These are phyloP conservation scores for Penicillium bovifimosum DNA, from an alignment of 495 filamentous ascomycete genomes.

Conservation along the genomic window DNA sequence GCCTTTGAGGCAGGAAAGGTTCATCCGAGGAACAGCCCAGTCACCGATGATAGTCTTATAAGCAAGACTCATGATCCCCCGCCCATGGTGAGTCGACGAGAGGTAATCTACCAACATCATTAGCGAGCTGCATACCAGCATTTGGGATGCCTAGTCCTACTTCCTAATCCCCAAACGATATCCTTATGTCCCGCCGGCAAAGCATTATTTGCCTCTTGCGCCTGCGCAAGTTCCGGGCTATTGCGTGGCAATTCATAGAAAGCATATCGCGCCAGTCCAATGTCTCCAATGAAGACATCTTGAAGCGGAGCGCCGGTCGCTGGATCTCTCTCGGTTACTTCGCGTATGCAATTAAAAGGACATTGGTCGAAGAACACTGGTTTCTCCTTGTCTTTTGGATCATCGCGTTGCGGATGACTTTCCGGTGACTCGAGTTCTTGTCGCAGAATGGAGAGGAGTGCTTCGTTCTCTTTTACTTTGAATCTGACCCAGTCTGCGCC, in stretches of 20 bases:
- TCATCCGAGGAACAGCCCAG: slow-evolving; percentile 27
- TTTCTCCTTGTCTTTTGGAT: background rate
- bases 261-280: slow-evolving; percentile 14
- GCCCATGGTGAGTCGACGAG: slow-evolving; percentile 17
- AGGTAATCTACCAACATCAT: slow-evolving; percentile 18
- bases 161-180: slow-evolving; percentile 22
- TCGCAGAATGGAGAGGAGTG: background rate
- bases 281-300: slow-evolving; percentile 20
- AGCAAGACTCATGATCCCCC: slow-evolving; percentile 26
- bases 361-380: slow-evolving; percentile 13
- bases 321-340: slow-evolving; percentile 8
- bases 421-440: background rate
- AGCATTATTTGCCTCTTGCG: slow-evolving; percentile 13
- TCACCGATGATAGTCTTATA: slow-evolving; percentile 17
- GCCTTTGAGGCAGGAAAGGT: slow-evolving; percentile 13
- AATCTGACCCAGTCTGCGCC: slow-evolving; percentile 9
- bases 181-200: slow-evolving; percentile 15
- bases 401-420: background rate
- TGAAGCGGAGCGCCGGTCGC: slow-evolving; percentile 6
- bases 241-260: slow-evolving; percentile 20
- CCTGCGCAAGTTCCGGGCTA: slow-evolving; percentile 13
- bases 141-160: slow-evolving; percentile 2
- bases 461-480: background rate
- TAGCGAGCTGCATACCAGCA: background rate
- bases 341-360: slow-evolving; percentile 24